Base-by-base conservation (phyloP, 1,284 basidiomycete genomes). In the Apiotrichum domesticum region DNA sequence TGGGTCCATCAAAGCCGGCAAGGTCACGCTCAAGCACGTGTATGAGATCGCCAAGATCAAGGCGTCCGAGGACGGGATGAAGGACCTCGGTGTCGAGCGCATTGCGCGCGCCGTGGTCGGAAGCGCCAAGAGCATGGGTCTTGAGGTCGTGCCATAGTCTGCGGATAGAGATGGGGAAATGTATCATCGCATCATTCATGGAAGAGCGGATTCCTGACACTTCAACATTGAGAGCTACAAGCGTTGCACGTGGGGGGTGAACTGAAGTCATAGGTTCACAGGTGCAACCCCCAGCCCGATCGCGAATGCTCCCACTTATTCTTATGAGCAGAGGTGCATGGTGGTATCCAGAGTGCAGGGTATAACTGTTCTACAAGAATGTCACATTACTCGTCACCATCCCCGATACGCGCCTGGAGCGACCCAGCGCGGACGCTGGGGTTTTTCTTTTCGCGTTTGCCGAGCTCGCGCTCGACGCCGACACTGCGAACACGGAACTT, bases 21-120 rank as follows among this genome's bases (percentile, higher is more conserved):
- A 87, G 34, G 83, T 99, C 68, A 89, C 84, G 65, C 82, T 98
- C 69, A 99, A 99, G 81, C 94, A 98, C 79, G 83, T 98, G 70
- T 98, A 96, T 77, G 96, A 98, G 81, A 98, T 99, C 72, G 93
- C 96, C 41, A 96, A 90, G 82, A 89, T 98, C 75, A 99, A 99
- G 80, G 83, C 86, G 60, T 84, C 83, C 66, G 96, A 98, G 78
- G 86, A 87, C 56, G 87, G 90, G 73, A 79, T 95, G 79, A 87
- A 85, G 79, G 86, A 87, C 69, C 81, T 94, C 61, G 83, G 84
- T 58, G 80, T 93, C 66, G 88, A 94, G 80, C 84, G 85, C 63
- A 87, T 97, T 47, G 87, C 90, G n/a, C 86, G 85, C 73, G 88
- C 87, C 70, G 80, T 97, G 60, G 78, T 94, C 63, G 92, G 89